Percentiles rank a stretch among this genome's conserved stretches.
These are phyloP conservation scores for Pleurotus salmoneostramineus DNA, from an alignment of 768 basidiomycete genomes.

Conservation along the genomic window DNA sequence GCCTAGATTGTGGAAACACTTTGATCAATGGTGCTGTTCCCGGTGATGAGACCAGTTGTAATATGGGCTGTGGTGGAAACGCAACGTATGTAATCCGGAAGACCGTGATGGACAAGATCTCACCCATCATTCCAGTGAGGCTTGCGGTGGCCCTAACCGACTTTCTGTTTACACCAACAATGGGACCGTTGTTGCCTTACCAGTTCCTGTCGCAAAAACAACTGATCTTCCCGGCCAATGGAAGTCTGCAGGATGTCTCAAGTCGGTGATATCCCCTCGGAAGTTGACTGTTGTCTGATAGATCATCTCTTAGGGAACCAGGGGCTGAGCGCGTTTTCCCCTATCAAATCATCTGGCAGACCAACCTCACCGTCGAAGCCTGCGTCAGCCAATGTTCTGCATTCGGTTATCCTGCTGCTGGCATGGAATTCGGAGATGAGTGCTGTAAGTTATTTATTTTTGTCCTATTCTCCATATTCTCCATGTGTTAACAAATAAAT, in stretches of 20 bases:
- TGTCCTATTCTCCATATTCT: no score
- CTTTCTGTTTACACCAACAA: conserved; percentile 64
- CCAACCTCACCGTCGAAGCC: conserved; percentile 58
- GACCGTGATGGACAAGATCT: neutral
- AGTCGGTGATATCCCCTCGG: conserved; percentile 32
- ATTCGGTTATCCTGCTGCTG: conserved; percentile 71
- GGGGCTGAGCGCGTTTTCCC: conserved; percentile 47
- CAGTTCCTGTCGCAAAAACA: conserved; percentile 55
- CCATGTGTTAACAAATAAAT: neutral
- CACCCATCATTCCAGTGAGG: conserved; percentile 37
- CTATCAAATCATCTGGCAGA: conserved; percentile 52
- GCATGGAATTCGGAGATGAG: conserved; percentile 64
- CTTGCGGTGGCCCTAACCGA: conserved; percentile 73
- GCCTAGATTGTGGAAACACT: conserved; percentile 65
- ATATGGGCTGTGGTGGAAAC: conserved; percentile 73
- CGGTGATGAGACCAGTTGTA: conserved; percentile 51
- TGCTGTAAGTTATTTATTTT: conserved; percentile 53
- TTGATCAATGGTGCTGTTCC: conserved; percentile 57
- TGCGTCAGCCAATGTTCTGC: conserved; percentile 68
- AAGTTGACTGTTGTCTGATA: neutral
- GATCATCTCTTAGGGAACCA: conserved; percentile 38
- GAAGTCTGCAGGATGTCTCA: conserved; percentile 63
- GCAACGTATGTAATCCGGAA: conserved; percentile 39
- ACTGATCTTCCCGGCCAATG: conserved; percentile 61
- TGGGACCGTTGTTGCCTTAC: conserved; percentile 45